A percentile compares a stretch with the other conserved stretches of the same genome.
phyloP scores from a whole-genome alignment of 2,329 filamentous ascomycete species.

The Aspergillus hiratsukae region DNA sequence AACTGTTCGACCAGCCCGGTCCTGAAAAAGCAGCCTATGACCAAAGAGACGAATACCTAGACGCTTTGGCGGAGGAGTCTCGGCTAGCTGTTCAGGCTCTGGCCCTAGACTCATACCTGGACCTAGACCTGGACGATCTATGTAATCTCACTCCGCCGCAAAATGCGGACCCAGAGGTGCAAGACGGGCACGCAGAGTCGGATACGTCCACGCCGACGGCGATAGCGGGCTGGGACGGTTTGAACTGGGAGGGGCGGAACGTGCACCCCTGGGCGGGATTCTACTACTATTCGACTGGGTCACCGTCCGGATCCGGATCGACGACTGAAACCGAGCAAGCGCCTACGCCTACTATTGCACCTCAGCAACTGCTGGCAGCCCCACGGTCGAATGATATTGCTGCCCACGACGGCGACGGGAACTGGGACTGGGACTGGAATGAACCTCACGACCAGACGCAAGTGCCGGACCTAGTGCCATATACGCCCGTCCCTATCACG shows the following conservation, averaged over 20 bases:
- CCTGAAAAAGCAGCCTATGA: background rate
- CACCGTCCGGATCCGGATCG: background rate
- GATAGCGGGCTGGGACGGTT: background rate
- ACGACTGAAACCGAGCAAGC: background rate
- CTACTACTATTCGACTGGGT: background rate
- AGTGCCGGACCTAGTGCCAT: background rate
- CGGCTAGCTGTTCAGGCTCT: background rate
- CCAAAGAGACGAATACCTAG: background rate
- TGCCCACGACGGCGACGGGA: background rate
- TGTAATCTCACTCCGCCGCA: no score
- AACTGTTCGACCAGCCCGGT: constrained; percentile 5
- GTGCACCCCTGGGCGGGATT: background rate
- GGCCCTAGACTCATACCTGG: background rate
- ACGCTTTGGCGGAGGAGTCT: background rate
- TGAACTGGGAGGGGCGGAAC: background rate
- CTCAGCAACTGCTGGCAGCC: background rate
- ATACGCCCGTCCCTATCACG: background rate
- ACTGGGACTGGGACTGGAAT: background rate
- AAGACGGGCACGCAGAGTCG: background rate
- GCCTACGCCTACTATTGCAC: background rate
- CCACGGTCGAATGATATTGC: background rate
- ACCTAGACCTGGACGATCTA: background rate
- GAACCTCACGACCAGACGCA: background rate
- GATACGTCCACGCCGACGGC: background rate
- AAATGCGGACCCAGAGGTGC: background rate